Base-by-base conservation (phyloP, 139 green algal species). In the Asterochloris erici region DNA sequence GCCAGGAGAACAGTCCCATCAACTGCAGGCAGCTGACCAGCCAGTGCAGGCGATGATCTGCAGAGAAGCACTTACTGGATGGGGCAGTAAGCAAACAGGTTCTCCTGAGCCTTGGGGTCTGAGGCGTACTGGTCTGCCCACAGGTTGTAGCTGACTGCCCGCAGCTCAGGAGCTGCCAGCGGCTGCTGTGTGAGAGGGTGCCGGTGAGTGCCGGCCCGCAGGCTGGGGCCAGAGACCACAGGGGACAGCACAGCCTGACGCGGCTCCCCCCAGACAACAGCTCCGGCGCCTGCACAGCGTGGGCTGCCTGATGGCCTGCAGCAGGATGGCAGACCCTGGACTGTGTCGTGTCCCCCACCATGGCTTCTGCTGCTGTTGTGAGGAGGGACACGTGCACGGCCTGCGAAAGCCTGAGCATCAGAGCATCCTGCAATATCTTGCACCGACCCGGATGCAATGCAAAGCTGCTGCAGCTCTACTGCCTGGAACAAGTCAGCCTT, bases 111-210 rank as follows among this genome's bases (percentile, higher is more conserved):
- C 27, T 92, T 90, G 23, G 88, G 85, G 19, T 85, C 93, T 11
- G 89, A 87, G 0, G 93, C 92, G 77, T 98, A 98, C 87, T 97
- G 93, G 90, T 97, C 95, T 12, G 95, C 95, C 77, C 98, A 86
- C 75, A 98, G 93, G 92, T 98, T 98, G 91, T 98, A 98, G 29
- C 91, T 95, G 77, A 97, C 81, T 10, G 96, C 85, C 0, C 95
- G 84, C 23, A 98, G 86, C 15, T 73, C 28, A 0, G 88, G 89
- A 0, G 73, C 12, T 12, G 76, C 16, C 60, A 87, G 38, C 13
- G 80, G 81, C 28, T 68, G 17, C 54, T 23, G 71, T 12, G 83
- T 83, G 12, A 77, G 70, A 16, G 80, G 81, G 47, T 82, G 61
- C 14, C 87, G 85, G 14, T 79, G 19, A 26, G 68, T 71, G 6